Evolutionary conservation across 1,284 basidiomycete species (phyloP).

Genomic region (Fistulina hepatica): DNA sequence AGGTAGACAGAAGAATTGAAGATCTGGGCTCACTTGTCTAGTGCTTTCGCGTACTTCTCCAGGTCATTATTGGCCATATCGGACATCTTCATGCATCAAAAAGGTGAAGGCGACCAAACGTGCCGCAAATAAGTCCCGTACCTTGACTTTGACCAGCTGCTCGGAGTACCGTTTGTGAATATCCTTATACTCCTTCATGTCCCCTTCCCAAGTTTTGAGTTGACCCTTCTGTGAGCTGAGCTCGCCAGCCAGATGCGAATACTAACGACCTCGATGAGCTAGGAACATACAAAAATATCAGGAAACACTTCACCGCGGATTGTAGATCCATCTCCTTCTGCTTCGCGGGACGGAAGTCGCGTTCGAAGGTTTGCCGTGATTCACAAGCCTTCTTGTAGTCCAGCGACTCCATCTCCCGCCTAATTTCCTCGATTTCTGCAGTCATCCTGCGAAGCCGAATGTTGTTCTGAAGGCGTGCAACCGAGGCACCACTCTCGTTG

Average conservation of each 20-base stretch:
- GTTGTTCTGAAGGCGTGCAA: conserved; percentile 79
- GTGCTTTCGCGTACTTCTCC: conserved; percentile 93
- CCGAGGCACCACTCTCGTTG: conserved; percentile 56
- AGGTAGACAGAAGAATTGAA: conserved; percentile 1
- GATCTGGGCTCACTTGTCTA: conserved; percentile 68
- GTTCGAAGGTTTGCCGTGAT: conserved; percentile 75
- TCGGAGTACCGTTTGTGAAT: conserved; percentile 80
- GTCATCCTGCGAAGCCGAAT: conserved; percentile 66
- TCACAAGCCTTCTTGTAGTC: conserved; percentile 78
- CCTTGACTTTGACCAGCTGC: conserved; percentile 93
- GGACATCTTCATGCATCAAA: conserved; percentile 53
- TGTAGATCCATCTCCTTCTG: conserved; percentile 63
- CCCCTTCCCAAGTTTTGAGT: conserved; percentile 55
- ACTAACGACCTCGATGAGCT: conserved; percentile 36
- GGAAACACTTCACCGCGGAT: conserved; percentile 43
- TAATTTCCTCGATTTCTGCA: conserved; percentile 55
- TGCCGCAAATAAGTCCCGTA: conserved; percentile 21
- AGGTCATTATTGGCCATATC: conserved; percentile 92
- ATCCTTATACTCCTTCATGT: conserved; percentile 82
- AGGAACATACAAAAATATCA: conserved; percentile 7
- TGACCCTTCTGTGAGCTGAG: conserved; percentile 67
- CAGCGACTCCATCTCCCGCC: conserved; percentile 62
- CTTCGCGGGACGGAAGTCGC: conserved; percentile 65
- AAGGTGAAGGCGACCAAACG: background rate
- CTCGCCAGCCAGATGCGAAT: conserved; percentile 74